These are phyloP conservation scores for Quercus robur DNA, from an alignment of 306 rosid genomes.

Conservation along the genomic window DNA sequence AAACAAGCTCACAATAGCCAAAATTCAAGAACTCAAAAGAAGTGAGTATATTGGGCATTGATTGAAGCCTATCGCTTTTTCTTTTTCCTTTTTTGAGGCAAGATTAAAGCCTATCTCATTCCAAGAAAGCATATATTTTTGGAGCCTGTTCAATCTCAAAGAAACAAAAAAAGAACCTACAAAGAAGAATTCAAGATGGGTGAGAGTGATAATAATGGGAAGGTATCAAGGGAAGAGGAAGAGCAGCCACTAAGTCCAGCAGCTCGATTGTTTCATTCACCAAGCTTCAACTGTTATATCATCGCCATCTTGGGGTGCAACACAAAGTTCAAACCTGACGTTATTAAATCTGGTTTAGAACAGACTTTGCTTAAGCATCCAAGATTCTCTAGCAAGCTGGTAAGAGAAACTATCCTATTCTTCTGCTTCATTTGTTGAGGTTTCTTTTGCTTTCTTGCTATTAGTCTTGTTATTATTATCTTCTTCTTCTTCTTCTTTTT, in stretches of 20 bases:
- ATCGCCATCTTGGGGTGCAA: slow-evolving; percentile 40
- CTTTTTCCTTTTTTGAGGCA: too few relatives aligned
- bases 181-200: slow-evolving; percentile 5
- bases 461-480: too few relatives aligned
- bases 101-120: too few relatives aligned
- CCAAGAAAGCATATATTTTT: too few relatives aligned
- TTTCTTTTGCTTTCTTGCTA: background rate
- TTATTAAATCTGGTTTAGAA: slow-evolving; percentile 37
- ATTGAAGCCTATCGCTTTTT: too few relatives aligned
- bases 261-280: slow-evolving; percentile 41
- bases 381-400: slow-evolving; percentile 57
- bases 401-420: background rate
- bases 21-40: too few relatives aligned
- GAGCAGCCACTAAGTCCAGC: slow-evolving; percentile 43
- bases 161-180: too few relatives aligned
- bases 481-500: too few relatives aligned
- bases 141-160: too few relatives aligned
- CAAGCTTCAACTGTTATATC: slow-evolving; percentile 42
- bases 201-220: background rate
- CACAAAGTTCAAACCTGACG: slow-evolving; percentile 33
- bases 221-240: too few relatives aligned
- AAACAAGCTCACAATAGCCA: too few relatives aligned
- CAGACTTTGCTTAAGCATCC: slow-evolving; percentile 51
- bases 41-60: too few relatives aligned
- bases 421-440: background rate